phyloP scores from a whole-genome alignment of 225 moss, liverwort and hornwort genomes.

The Rhytidiadelphus loreus region DNA sequence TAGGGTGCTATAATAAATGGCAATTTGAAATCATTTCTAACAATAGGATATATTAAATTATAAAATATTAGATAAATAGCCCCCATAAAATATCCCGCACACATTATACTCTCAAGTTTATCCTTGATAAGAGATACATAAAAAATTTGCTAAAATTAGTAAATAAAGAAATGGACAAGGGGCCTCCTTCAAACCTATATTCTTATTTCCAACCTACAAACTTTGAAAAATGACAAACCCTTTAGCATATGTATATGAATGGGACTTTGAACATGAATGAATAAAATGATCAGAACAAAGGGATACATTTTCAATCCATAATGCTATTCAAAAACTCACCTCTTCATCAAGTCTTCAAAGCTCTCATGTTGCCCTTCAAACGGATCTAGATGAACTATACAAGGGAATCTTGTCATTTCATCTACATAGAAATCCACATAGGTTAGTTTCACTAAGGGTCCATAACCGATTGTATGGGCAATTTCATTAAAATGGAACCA shows the following conservation, averaged over 20 bases:
- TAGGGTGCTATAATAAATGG: too few species aligned
- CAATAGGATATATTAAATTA: too few species aligned
- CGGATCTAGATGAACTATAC: slow-evolving; percentile 11
- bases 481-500: too few species aligned
- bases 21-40: too few species aligned
- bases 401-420: background rate
- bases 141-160: rapidly evolving
- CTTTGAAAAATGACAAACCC: background rate
- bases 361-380: background rate
- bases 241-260: too few species aligned
- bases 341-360: background rate
- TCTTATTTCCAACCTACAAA: background rate
- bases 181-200: background rate
- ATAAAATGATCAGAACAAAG: background rate
- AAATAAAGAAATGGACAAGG: background rate
- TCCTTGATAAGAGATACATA: background rate
- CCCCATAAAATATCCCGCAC: too few species aligned
- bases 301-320: background rate
- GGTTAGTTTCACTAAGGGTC: background rate
- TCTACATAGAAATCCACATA: background rate
- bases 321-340: background rate
- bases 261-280: background rate
- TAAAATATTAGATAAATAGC: too few species aligned
- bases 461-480: too few species aligned
- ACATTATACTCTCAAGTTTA: background rate